Evolutionary conservation across 192 early-diverging fungal species (phyloP), one percentile per base, ranked within the genome.

Genomic region (Coemansia erecta): DNA sequence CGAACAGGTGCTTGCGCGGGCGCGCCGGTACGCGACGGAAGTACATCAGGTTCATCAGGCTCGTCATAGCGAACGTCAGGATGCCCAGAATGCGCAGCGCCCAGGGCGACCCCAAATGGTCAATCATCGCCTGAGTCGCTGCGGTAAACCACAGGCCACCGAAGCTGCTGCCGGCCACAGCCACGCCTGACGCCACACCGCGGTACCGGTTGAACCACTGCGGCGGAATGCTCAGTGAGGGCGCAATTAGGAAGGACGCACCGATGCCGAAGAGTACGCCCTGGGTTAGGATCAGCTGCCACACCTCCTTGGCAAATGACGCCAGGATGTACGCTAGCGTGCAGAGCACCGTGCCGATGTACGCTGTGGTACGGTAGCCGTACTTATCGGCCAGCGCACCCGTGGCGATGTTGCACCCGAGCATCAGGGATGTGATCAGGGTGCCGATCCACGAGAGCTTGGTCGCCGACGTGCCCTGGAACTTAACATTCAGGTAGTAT

Each of bases 241-340:
- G 88, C 14, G 88, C 83, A 44, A 85, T 85, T 14, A 87, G 51
- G 35, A 94, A 68, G 10, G 82, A 82, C 14, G 80, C 68, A 7
- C 89, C 90, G 21, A 90, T 60, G 4, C 92, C 92, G 68, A 89
- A 86, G 57, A 94, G 42, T 6, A 90, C 59, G 9, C 88, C 88
- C 64, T 92, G 90, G 1, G 90, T 84, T 26, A 90, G 61, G 44
- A 88, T 82, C 14, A 92, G 67, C 33, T 92, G 89, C 89, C 89
- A 91, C 0, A 88, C 66, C 31, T 80, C 22, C 0, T 49, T 63
- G 39, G 69, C 56, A 48, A 80, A 69, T 9, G 72, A 75, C 1
- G 77, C 68, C 8, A 80, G 40, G 2, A 80, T 68, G 13, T 69
- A 68, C 0, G 68, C 72, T 2, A 43, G 28, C 2, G 67, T 76